Percentiles rank a stretch among this genome's conserved stretches.
Evolutionary conservation across 441 rosid species (phyloP).

Genomic region (Populus hybrid): DNA sequence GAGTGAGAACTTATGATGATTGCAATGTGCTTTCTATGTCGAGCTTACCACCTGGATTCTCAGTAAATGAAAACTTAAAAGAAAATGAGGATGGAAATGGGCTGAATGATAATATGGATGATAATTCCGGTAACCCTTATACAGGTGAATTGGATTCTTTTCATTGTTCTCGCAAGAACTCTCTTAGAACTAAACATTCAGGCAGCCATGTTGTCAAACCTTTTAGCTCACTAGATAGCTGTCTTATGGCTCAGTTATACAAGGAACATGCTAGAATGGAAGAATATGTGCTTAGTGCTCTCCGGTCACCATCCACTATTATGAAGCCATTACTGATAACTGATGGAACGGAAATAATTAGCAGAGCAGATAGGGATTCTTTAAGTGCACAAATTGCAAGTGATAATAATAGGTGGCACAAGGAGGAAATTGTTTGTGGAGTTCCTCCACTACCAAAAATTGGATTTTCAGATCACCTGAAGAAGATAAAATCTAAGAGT

Average conservation of each 20-base stretch:
- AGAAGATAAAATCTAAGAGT: constrained; percentile 35
- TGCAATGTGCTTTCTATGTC: constrained; percentile 26
- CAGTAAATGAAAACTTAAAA: constrained; percentile 13
- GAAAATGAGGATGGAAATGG: constrained; percentile 21
- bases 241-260: constrained; percentile 49
- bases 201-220: constrained; percentile 40
- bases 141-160: constrained; percentile 16
- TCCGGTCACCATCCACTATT: constrained; percentile 36
- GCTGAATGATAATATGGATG: constrained; percentile 13
- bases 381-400: constrained; percentile 10
- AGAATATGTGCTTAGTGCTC: constrained; percentile 42
- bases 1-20: constrained; percentile 21
- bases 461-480: constrained; percentile 25
- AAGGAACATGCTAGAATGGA: constrained; percentile 40
- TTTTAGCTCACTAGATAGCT: constrained; percentile 46
- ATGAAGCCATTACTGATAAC: constrained; percentile 58
- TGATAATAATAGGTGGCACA: constrained; percentile 22
- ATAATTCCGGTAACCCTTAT: constrained; percentile 12
- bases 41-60: constrained; percentile 24
- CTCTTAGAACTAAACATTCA: constrained; percentile 36
- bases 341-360: constrained; percentile 53
- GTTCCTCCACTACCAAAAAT: constrained; percentile 49
- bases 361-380: constrained; percentile 36
- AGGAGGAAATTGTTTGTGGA: constrained; percentile 32
- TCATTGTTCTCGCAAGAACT: constrained; percentile 30